A percentile compares a stretch with the other conserved stretches of the same genome.
Evolutionary conservation across 306 rosid genomes (phyloP).

Genomic region (Castanea sativa): DNA sequence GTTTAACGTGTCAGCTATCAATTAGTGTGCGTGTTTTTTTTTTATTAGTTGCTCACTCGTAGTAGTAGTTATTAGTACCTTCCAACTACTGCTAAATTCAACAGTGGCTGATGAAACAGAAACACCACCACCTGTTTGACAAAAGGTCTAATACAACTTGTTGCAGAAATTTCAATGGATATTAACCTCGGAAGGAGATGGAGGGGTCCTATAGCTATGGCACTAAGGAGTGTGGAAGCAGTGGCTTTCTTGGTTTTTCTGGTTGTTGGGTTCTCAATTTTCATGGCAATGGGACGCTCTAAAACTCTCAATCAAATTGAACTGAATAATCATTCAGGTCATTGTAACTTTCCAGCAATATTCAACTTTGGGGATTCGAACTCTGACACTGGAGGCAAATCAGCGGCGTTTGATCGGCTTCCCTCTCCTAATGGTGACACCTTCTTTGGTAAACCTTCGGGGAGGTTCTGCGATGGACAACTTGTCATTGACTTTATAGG

Average conservation of each 20-base stretch:
- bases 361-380: slow-evolving; percentile 36
- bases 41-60: background rate
- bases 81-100: too few species aligned
- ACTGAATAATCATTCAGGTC: background rate
- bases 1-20: background rate
- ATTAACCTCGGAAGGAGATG: slow-evolving; percentile 6
- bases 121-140: background rate
- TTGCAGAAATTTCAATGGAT: slow-evolving; percentile 5
- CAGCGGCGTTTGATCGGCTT: slow-evolving; percentile 21
- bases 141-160: background rate
- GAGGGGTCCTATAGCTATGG: slow-evolving; percentile 13
- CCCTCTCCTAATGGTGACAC: slow-evolving; percentile 25
- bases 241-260: background rate
- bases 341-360: slow-evolving; percentile 23
- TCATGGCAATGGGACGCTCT: slow-evolving; percentile 8
- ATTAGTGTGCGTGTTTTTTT: background rate
- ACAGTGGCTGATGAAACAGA: too few species aligned
- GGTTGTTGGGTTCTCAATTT: background rate
- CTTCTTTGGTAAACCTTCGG: slow-evolving; percentile 27
- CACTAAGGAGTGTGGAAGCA: background rate
- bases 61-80: background rate
- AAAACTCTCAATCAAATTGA: background rate
- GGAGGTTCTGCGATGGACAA: slow-evolving; percentile 33
- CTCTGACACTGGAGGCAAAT: slow-evolving; percentile 25
- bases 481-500: slow-evolving; percentile 26